Conservation (phyloP, 2,329 filamentous ascomycete species). For the Ophiostoma quercus region DNA sequence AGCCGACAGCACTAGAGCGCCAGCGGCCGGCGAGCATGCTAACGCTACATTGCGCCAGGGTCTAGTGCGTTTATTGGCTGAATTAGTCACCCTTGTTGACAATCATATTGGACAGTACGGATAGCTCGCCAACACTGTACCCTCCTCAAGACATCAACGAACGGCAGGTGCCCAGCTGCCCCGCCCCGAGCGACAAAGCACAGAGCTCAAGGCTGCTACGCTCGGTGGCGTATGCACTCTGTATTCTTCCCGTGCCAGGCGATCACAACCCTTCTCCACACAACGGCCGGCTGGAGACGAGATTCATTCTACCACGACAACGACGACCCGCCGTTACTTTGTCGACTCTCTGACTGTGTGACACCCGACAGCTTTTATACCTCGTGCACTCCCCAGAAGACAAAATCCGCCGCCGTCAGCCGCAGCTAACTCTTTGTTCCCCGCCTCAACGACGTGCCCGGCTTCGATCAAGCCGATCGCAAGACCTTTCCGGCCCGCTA, state of each 20-base stretch:
- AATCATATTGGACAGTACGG: neutral
- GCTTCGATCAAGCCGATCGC: neutral
- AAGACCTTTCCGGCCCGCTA: neutral
- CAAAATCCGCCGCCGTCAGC: neutral
- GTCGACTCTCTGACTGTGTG: neutral
- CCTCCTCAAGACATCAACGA: neutral
- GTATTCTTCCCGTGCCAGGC: neutral
- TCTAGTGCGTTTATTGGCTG: neutral
- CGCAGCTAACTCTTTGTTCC: neutral
- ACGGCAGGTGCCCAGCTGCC: neutral
- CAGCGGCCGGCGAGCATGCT: neutral
- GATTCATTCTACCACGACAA: neutral
- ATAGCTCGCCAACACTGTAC: neutral
- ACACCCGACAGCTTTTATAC: neutral
- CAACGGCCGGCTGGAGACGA: neutral
- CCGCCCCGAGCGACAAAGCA: neutral
- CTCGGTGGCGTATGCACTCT: neutral
- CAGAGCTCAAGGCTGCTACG: neutral
- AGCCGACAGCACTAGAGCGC: neutral
- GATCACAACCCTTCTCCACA: constrained; percentile 4
- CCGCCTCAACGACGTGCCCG: neutral
- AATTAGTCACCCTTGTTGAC: neutral
- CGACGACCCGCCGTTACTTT: neutral
- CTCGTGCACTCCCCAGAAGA: neutral
- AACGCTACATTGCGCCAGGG: neutral